A percentile compares a stretch with the other conserved stretches of the same genome.
These are phyloP conservation scores for Sphagnum fallax DNA, from an alignment of 228 moss, liverwort and hornwort species.

Conservation along the genomic window DNA sequence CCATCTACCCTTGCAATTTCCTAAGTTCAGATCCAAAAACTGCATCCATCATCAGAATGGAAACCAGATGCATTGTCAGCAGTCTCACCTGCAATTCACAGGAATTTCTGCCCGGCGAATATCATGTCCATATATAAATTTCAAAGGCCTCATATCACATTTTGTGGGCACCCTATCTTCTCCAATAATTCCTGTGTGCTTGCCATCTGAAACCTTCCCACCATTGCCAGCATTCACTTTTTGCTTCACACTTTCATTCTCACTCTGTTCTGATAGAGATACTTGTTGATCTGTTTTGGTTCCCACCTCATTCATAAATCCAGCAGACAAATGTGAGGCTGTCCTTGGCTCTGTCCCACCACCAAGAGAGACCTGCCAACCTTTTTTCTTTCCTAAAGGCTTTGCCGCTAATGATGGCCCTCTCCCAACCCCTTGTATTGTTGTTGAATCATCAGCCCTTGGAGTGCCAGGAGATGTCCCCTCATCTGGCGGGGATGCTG, in stretches of 20 bases:
- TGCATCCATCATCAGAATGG: not conserved
- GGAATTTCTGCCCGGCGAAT: constrained; percentile 49
- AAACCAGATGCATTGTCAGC: not conserved
- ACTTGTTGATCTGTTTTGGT: no score
- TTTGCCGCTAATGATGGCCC: constrained; percentile 45
- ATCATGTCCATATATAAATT: constrained; percentile 43
- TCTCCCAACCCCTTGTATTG: constrained; percentile 16
- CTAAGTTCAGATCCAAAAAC: not conserved
- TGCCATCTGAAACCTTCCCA: not conserved
- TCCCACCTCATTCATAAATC: no score
- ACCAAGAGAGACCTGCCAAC: not conserved
- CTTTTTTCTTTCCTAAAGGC: constrained; percentile 39
- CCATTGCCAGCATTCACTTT: not conserved
- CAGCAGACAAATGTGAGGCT: no score
- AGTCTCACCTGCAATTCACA: constrained; percentile 29
- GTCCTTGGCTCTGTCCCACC: no score
- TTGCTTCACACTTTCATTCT: not conserved
- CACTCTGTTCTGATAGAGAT: not conserved
- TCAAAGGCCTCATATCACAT: constrained; percentile 22
- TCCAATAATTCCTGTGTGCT: constrained; percentile 1
- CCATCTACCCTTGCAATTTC: not conserved
- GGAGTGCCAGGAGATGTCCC: constrained; percentile 26
- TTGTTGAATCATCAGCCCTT: constrained; percentile 27
- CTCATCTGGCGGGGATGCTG: constrained; percentile 18
- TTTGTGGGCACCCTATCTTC: constrained; percentile 11